A percentile compares a stretch with the other conserved stretches of the same genome.
Conservation (phyloP, 768 basidiomycete species). For the Tricholoma terreum region DNA sequence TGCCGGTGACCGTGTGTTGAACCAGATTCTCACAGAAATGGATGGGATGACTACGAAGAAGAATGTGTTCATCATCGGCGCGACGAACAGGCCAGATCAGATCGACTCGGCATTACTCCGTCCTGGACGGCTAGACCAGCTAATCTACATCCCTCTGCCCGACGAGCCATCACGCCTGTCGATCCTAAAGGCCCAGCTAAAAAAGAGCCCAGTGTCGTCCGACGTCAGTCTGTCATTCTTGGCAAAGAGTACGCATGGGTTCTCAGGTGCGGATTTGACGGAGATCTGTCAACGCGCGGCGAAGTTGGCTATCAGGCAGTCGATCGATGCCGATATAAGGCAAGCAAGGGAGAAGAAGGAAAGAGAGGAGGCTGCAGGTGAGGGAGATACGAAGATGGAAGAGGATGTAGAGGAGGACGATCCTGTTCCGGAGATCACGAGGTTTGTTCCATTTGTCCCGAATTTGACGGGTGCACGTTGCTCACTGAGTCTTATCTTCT, state of each 20-base stretch:
- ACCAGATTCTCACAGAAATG: slow-evolving; percentile 97
- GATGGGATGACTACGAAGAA: slow-evolving; percentile 99
- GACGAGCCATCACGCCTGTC: slow-evolving; percentile 89
- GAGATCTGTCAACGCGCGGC: slow-evolving; percentile 98
- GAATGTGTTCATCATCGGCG: slow-evolving; percentile 98
- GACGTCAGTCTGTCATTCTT: slow-evolving; percentile 86
- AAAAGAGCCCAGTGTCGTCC: slow-evolving; percentile 84
- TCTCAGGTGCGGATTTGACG: slow-evolving; percentile 99
- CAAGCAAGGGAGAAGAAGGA: slow-evolving; percentile 74
- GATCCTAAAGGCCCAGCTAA: slow-evolving; percentile 87
- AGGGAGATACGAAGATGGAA: slow-evolving; percentile 67
- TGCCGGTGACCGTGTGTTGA: slow-evolving; percentile 95
- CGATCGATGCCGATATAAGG: slow-evolving; percentile 90
- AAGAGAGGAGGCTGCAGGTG: slow-evolving; percentile 66
- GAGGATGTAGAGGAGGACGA: slow-evolving; percentile 81
- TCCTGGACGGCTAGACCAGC: slow-evolving; percentile 97
- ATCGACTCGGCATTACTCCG: slow-evolving; percentile 91
- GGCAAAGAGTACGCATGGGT: slow-evolving; percentile 91
- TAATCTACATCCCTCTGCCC: slow-evolving; percentile 98
- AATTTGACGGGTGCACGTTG: neutral
- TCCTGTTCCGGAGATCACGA: slow-evolving; percentile 86
- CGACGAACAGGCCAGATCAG: slow-evolving; percentile 95
- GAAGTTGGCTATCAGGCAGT: slow-evolving; percentile 93
- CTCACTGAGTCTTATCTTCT: slow-evolving; percentile 8
- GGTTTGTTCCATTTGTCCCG: slow-evolving; percentile 36